Evolutionary conservation across 192 early-diverging fungal genomes (phyloP), one percentile per base, ranked within the genome.

Genomic region (Coemansia sp.): DNA sequence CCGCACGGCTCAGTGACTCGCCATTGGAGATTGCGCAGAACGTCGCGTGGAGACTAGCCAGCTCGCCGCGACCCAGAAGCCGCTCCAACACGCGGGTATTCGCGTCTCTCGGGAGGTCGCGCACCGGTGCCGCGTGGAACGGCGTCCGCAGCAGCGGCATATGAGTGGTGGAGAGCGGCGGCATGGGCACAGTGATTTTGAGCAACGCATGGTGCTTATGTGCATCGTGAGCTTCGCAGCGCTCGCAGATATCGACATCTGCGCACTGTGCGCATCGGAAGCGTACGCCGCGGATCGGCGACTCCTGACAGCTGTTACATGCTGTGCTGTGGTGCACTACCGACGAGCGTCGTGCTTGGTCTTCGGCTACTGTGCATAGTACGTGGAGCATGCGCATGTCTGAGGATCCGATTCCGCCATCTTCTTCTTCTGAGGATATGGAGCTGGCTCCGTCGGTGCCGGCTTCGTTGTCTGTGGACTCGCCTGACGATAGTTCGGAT

Each of bases 261-360:
- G 92, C 86, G 67, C 97, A 99, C 64, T 98, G 95, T 37, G 92
- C 90, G 71, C 97, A 99, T 70, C 94, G 95, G 87, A 91, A 98
- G 3, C 97, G 89, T 19, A 89, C 76, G 7, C 97, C 97, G 26
- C 94, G 89, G 63, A 99, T 92, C 2, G 97, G 97, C 28, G 90
- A 86, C 30, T 88, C 86, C 19, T 87, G 86, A 73, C 97, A 99
- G 77, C 91, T 89, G 78, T 96, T 94, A 80, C 97, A 99, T 30
- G 93, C 91, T n/a, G 94, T 94, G 14, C 95, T 93, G 35, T 94
- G 87, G 67, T 90, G 89, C 28, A 93, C 77, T 35, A 79, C 86
- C 11, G 74, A 84, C 63, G 87, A 87, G 73, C 72, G 39, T 16
- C 88, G 83, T 10, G 94, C 86, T 70, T 96, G 92, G 69, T 96